Evolutionary conservation across 345 rosid species (phyloP).

Genomic region (Euphorbia peplus): DNA sequence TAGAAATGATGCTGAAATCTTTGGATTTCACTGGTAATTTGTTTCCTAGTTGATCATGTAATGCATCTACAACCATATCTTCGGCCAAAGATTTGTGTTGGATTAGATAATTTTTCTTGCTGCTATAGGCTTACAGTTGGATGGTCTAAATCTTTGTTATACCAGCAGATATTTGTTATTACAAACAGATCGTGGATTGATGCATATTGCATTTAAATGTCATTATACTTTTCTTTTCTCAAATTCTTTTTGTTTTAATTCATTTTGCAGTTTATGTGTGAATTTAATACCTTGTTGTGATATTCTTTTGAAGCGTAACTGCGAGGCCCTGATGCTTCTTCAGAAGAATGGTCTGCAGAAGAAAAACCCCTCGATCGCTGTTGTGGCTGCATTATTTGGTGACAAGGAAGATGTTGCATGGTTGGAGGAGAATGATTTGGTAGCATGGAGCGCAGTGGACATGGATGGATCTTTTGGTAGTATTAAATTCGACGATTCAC

Average conservation of each 20-base stretch:
- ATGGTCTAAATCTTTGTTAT: not conserved
- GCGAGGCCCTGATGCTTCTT: conserved; percentile 93
- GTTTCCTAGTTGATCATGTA: not conserved
- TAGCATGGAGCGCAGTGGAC: conserved; percentile 57
- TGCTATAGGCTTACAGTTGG: not conserved
- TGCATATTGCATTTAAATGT: not conserved
- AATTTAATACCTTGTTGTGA: conserved; percentile 14
- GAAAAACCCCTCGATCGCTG: conserved; percentile 72
- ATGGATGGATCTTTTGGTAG: conserved; percentile 45
- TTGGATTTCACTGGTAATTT: not conserved
- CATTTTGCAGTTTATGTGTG: conserved; percentile 8
- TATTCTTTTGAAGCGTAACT: conserved; percentile 69
- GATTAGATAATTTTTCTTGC: not conserved
- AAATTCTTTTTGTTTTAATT: not conserved
- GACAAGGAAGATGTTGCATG: conserved; percentile 70
- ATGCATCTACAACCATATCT: not conserved
- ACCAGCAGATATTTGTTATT: not conserved
- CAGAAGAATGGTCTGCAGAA: conserved; percentile 86
- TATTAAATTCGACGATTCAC: conserved; percentile 61
- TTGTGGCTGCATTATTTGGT: conserved; percentile 86
- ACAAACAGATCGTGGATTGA: conserved; percentile 3
- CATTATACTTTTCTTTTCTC: not conserved
- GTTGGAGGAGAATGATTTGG: conserved; percentile 57
- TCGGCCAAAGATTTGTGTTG: not conserved
- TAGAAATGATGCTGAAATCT: not conserved